Evolutionary conservation across 1,284 basidiomycete genomes (phyloP).

Genomic region (Trichosporon faecale): DNA sequence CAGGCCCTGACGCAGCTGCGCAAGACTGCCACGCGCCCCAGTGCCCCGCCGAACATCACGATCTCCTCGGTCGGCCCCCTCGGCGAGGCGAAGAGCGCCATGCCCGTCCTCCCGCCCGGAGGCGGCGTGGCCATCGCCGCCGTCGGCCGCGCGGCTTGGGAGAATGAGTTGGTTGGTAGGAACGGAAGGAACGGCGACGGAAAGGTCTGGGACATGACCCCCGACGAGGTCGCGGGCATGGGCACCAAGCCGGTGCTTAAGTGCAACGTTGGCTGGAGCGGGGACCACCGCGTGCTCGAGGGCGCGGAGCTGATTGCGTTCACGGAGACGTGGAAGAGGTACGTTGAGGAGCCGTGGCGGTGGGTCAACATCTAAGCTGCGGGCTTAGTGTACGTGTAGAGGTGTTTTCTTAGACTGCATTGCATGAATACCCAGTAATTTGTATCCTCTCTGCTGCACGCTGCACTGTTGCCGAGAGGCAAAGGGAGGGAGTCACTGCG

Average conservation of each 20-base stretch:
- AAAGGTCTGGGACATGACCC: conserved; percentile 61
- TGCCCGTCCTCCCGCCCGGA: conserved; percentile 78
- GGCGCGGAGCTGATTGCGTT: conserved; percentile 89
- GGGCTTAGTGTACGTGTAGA: not conserved
- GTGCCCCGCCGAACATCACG: conserved; percentile 69
- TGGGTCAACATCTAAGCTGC: conserved; percentile 29
- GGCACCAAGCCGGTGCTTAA: conserved; percentile 59
- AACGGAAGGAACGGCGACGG: conserved; percentile 23
- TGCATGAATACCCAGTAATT: conserved; percentile 8
- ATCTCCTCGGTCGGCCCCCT: conserved; percentile 83
- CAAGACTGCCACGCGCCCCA: conserved; percentile 63
- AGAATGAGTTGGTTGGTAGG: conserved; percentile 34
- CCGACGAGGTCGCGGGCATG: conserved; percentile 56
- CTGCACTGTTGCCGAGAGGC: too few relatives aligned
- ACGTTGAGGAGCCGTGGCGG: conserved; percentile 74
- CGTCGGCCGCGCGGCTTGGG: conserved; percentile 76
- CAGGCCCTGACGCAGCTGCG: conserved; percentile 55
- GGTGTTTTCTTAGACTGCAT: conserved; percentile 5
- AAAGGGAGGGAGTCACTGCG: too few relatives aligned
- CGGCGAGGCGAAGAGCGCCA: conserved; percentile 67
- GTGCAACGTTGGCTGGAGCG: conserved; percentile 77
- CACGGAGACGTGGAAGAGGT: conserved; percentile 81
- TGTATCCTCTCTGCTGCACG: not conserved
- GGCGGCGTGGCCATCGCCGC: conserved; percentile 89
- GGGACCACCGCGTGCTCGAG: conserved; percentile 81